Conservation (phyloP, 495 filamentous ascomycete species). For the Aspergillus egyptiacus region DNA sequence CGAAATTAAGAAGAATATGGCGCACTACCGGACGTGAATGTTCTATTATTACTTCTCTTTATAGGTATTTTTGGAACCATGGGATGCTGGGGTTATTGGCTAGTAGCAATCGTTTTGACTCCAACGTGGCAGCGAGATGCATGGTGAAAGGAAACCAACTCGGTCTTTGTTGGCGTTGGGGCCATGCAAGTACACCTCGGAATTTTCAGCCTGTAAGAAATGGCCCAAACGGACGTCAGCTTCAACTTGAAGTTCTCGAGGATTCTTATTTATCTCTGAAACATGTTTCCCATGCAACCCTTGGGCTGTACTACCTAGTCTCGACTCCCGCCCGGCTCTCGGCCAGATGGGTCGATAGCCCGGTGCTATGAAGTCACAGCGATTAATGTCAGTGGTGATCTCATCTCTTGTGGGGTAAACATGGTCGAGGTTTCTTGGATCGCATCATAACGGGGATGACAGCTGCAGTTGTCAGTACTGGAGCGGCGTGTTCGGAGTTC, state of each 20-base stretch:
- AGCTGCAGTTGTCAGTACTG: too few species aligned
- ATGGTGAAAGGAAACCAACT: not conserved
- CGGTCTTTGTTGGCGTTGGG: conserved; percentile 6
- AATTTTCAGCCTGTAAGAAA: not conserved
- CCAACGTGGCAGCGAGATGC: not conserved
- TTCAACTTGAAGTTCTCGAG: not conserved
- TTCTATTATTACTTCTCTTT: conserved; percentile 3
- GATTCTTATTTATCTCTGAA: not conserved
- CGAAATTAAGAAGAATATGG: conserved; percentile 68
- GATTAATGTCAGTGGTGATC: conserved; percentile 7
- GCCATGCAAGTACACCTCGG: not conserved
- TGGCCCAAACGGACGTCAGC: not conserved
- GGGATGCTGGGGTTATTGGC: not conserved
- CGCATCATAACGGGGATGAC: too few species aligned
- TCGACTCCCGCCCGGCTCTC: not conserved
- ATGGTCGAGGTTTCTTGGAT: not conserved
- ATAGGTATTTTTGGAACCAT: conserved; percentile 3
- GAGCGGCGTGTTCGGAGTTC: too few species aligned
- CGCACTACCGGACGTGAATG: conserved; percentile 41
- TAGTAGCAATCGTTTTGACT: not conserved
- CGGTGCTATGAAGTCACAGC: conserved; percentile 1
- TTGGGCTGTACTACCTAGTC: not conserved
- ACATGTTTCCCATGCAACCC: not conserved
- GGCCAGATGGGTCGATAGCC: not conserved
- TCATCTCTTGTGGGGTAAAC: conserved; percentile 1